Evolutionary conservation across 441 rosid genomes (phyloP), one percentile per base, ranked within the genome.

Genomic region (Croton laevigatus): DNA sequence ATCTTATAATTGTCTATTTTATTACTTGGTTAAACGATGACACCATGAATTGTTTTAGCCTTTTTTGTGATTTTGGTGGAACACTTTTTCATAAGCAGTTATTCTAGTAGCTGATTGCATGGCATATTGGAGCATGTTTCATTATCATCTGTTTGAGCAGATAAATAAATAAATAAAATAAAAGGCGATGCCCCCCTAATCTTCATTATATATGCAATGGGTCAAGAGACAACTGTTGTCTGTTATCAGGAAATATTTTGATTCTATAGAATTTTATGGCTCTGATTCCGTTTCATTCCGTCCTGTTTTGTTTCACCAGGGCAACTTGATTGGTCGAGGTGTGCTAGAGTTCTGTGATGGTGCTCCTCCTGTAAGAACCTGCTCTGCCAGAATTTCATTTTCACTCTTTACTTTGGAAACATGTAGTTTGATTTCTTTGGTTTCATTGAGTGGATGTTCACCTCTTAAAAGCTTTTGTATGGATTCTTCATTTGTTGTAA

Each of bases 251-350:
- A 55, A 14, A 54, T 8, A 51, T 36, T 19, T 40, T 16, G n/a
- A 22, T 38, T 44, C 22, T 67, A 2, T 2, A 12, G 17, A 22
- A 66, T 16, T 46, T 36, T 22, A 16, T 64, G 34, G 32, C 48
- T 44, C 48, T 70, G 11, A 76, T 44, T 65, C 19, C 32, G 32
- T 27, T 12, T 49, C 17, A 14, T 37, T 23, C 8, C 45, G 16
- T 37, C 61, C 55, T 69, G 57, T 22, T 61, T 68, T 80, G 48
- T 67, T 52, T 67, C 52, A 73, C 78, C 91, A 94, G 97, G 98
- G 99, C 16, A 92, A 87, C 77, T 76, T 94, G 71, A 89, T 94
- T 44, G 97, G 84, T 36, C 90, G 94, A 59, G 97, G 91, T n/a
- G 87, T 94, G 66, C 45, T 92, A 40, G 88, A 94, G 84, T 86